These are phyloP conservation scores for Ramaria rubella DNA, from an alignment of 768 basidiomycete genomes.

Conservation along the genomic window DNA sequence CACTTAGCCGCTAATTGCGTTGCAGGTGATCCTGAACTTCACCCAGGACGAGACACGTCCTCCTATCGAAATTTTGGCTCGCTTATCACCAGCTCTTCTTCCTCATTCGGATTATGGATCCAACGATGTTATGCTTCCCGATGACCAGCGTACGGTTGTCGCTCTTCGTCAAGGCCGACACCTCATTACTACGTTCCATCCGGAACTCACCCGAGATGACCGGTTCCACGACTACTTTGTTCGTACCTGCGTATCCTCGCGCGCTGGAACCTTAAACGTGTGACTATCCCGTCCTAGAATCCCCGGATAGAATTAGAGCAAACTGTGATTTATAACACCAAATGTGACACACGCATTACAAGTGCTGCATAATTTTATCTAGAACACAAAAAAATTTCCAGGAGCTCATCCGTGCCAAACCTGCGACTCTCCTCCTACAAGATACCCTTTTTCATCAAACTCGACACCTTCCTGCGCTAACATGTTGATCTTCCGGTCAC, in stretches of 20 bases:
- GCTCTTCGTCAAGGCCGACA: slow-evolving; percentile 80
- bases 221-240: slow-evolving; percentile 93
- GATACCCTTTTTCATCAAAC: slow-evolving; percentile 41
- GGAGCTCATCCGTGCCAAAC: slow-evolving; percentile 5
- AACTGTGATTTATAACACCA: too few species aligned
- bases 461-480: slow-evolving; percentile 47
- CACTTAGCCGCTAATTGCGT: background rate
- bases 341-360: too few species aligned
- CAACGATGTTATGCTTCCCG: slow-evolving; percentile 36
- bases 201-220: slow-evolving; percentile 80
- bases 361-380: too few species aligned
- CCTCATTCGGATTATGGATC: slow-evolving; percentile 34
- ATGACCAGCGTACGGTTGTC: slow-evolving; percentile 64
- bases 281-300: background rate
- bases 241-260: slow-evolving; percentile 50
- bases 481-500: slow-evolving; percentile 42
- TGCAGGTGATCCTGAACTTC: slow-evolving; percentile 61
- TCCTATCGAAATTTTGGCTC: slow-evolving; percentile 64
- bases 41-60: slow-evolving; percentile 34
- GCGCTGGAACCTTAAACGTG: too few species aligned
- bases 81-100: slow-evolving; percentile 50
- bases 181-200: slow-evolving; percentile 89
- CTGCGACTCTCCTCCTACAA: slow-evolving; percentile 20
- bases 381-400: too few species aligned
- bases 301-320: too few species aligned